Percentiles rank a stretch among this genome's conserved stretches.
Evolutionary conservation across 441 rosid genomes (phyloP).

Genomic region (Capsella rubella): DNA sequence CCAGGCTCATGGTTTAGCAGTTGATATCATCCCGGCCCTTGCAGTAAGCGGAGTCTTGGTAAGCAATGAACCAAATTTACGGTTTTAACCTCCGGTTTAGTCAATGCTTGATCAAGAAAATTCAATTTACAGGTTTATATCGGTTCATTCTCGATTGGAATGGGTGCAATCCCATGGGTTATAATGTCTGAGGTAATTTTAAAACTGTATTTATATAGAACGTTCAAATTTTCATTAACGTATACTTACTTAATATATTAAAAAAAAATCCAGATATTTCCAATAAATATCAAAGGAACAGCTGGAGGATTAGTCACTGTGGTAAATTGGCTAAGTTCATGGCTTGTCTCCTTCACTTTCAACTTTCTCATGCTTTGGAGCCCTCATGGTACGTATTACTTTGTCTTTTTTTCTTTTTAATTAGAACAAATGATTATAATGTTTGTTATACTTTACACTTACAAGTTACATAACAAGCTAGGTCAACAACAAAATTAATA

Average conservation of each 20-base stretch:
- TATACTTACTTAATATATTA: too few relatives aligned
- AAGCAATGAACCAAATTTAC: slow-evolving; percentile 9
- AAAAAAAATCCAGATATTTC: slow-evolving; percentile 55
- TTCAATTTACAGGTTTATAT: slow-evolving; percentile 52
- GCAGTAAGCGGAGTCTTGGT: slow-evolving; percentile 65
- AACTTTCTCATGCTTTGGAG: slow-evolving; percentile 70
- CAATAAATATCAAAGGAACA: slow-evolving; percentile 64
- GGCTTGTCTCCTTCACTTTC: slow-evolving; percentile 70
- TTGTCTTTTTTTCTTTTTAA: not conserved
- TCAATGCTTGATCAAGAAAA: not conserved
- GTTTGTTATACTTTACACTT: not conserved
- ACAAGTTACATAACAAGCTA: not conserved
- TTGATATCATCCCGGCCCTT: slow-evolving; percentile 48
- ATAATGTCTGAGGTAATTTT: slow-evolving; percentile 75
- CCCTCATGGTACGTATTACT: slow-evolving; percentile 47
- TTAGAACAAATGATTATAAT: too few relatives aligned
- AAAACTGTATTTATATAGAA: not conserved
- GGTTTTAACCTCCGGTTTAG: slow-evolving; percentile 3
- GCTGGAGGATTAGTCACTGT: slow-evolving; percentile 72
- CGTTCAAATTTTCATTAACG: not conserved
- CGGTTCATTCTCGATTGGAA: slow-evolving; percentile 61
- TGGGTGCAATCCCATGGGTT: slow-evolving; percentile 79
- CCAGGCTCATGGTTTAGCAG: slow-evolving; percentile 53
- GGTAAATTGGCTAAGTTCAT: slow-evolving; percentile 63
- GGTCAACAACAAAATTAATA: not conserved